Evolutionary conservation across 2,329 filamentous ascomycete genomes (phyloP), one percentile per base, ranked within the genome.

Genomic region (Diplodia mutila): DNA sequence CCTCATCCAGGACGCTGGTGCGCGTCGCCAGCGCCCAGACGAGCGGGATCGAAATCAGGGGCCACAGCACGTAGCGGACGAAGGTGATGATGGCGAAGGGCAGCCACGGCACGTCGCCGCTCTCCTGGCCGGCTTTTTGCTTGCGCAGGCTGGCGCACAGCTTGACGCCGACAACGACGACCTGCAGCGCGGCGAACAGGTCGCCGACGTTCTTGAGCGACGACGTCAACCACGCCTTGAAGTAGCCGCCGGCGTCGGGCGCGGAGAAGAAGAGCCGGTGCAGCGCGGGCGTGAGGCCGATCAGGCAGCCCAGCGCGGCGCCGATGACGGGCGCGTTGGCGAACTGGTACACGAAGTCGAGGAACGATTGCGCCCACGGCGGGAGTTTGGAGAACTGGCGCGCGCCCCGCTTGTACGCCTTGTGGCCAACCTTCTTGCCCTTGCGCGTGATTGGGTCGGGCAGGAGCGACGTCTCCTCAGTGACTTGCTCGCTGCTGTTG

Each of bases 131-230:
- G 37, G 78, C 75, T 70, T 81, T 83, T 73, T 83, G 81, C 68
- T 79, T 79, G 67, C 80, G 75, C 70, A 87, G 79, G 18, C 85
- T 83, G 25, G 83, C 83, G 66, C 85, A 87, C 1, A 91, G 81
- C 70, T 88, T 89, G n/a, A 89, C 86, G 1, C 89, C 89, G 0
- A 89, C 88, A 0, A 91, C 83, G 18, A 91, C 84, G 18, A 91
- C 86, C 34, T 90, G 89, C 29, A 90, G 77, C 0, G 86, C 84
- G 0, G 89, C 87, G 73, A 91, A 91, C 0, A 91, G 80, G 0
- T 83, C 81, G 3, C 89, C 89, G 25, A 90, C 81, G 66, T 88
- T 90, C 70, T 86, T 83, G 23, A 91, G 77, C 0, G 85, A 85
- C 0, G 83, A 81, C 0, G 88, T 90, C 48, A 91, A 78, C 89